Evolutionary conservation across 352 stramenopile genomes (phyloP), one percentile per base, ranked within the genome.

Genomic region (Phytopythium boreale): DNA sequence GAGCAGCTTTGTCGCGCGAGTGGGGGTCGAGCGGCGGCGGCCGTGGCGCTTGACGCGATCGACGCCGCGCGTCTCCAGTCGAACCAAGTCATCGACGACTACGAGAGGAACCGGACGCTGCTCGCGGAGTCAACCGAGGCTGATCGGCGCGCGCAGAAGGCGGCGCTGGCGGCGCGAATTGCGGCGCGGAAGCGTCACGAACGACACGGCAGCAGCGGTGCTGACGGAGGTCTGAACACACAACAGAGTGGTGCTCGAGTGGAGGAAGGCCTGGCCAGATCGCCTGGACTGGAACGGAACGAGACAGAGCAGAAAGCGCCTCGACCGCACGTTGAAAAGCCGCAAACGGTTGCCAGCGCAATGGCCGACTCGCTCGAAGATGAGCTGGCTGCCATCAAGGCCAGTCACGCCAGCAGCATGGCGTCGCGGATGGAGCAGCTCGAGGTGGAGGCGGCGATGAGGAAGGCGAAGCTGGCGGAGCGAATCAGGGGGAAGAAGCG

Each of bases 321-420:
- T 36, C 47, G 5, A 14, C 3, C 7, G 5, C 24, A 8, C 14
- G 29, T 41, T 20, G 51, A 58, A 11, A 43, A 43, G 19, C 51
- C 11, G n/a, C 12, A 4, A 11, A 19, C 19, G 17, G 29, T 56
- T 12, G 26, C 50, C 7, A 11, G 17, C 8, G 17, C 50, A 4
- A 37, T 59, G 43, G 27, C 26, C 1, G 53, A 58, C 0, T 41
- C 63, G 19, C n/a, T 61, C 4, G 64, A 68, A 34, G 59, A 61
- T 24, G 76, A 80, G 43, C 74, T 82, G 15, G 66, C 66, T 11
- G 62, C 59, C 15, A 67, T 84, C 5, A 67, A 75, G 41, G 66
- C 67, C 4, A 69, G 69, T 24, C 76, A 82, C 51, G 64, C 63
- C 2, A 64, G 58, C 2, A 62, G 74, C 4, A 55, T 78, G 43